These are phyloP conservation scores for Mucor racemosus DNA, from an alignment of 371 early-diverging fungal genomes.

Conservation along the genomic window DNA sequence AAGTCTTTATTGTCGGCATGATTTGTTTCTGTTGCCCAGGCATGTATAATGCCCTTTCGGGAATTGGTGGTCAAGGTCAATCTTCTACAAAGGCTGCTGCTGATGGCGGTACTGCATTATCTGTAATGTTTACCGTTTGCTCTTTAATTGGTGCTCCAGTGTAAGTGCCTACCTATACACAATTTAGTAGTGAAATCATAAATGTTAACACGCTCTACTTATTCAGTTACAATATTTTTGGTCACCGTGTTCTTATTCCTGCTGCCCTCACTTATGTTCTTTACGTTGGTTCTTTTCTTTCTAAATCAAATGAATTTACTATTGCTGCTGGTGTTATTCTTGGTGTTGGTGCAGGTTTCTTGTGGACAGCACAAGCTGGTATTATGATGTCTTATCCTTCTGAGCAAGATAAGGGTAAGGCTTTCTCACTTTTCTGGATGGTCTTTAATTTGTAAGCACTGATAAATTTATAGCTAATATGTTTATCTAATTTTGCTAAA, in stretches of 20 bases:
- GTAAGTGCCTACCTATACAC: conserved; percentile 8
- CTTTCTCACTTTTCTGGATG: conserved; percentile 75
- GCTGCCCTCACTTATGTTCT: conserved; percentile 63
- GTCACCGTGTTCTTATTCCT: conserved; percentile 57
- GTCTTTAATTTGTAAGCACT: conserved; percentile 68
- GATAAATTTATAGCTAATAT: too few species aligned
- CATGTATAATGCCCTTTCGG: conserved; percentile 82
- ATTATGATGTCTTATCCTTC: conserved; percentile 82
- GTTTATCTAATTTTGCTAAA: conserved; percentile 42
- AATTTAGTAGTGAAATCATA: too few species aligned
- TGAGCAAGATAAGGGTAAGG: conserved; percentile 74
- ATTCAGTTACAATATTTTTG: conserved; percentile 57
- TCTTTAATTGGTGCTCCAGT: conserved; percentile 66
- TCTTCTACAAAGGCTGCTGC: conserved; percentile 60
- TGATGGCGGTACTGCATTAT: conserved; percentile 71
- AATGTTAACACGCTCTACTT: too few species aligned
- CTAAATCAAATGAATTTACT: conserved; percentile 49
- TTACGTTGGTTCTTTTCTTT: conserved; percentile 62
- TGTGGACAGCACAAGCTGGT: conserved; percentile 73
- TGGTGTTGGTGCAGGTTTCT: conserved; percentile 62
- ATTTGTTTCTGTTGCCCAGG: conserved; percentile 84
- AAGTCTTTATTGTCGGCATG: conserved; percentile 71
- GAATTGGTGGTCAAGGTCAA: conserved; percentile 57
- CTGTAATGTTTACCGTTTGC: conserved; percentile 70
- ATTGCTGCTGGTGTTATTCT: conserved; percentile 64